phyloP scores from a whole-genome alignment of 768 basidiomycete species.

The Xanthoconium stramineum region DNA sequence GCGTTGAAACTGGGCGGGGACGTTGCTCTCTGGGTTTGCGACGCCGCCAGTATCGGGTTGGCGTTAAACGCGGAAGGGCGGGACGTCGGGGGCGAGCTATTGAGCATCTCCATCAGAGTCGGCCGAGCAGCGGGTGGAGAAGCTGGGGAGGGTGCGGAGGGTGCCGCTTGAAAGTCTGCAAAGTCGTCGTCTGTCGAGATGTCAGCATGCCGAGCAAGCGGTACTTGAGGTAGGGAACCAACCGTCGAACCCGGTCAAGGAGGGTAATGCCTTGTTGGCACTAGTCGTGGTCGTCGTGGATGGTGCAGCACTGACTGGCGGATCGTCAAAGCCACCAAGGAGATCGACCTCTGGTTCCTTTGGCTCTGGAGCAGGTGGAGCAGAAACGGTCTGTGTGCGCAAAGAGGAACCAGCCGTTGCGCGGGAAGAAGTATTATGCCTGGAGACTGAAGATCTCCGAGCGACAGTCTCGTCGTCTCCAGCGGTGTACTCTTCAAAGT shows the following conservation, averaged over 20 bases:
- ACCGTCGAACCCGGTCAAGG: constrained; percentile 30
- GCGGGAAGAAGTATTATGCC: constrained; percentile 28
- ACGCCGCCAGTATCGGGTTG: constrained; percentile 6
- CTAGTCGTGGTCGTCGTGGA: constrained; percentile 9
- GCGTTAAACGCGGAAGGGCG: constrained; percentile 9
- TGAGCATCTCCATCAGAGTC: constrained; percentile 51
- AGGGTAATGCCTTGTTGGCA: constrained; percentile 32
- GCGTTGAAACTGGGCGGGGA: constrained; percentile 27
- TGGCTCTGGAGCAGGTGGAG: constrained; percentile 33
- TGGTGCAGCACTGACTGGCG: constrained; percentile 32
- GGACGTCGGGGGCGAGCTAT: constrained; percentile 28
- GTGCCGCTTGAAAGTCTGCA: constrained; percentile 80
- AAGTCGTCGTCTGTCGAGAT: constrained; percentile 71
- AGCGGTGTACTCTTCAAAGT: constrained; percentile 94
- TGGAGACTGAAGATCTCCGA: constrained; percentile 38
- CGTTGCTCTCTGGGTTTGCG: constrained; percentile 13
- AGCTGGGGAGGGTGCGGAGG: constrained; percentile 38
- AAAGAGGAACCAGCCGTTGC: constrained; percentile 41
- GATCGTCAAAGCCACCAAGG: constrained; percentile 73
- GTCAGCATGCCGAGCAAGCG: constrained; percentile 2
- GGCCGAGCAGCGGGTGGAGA: constrained; percentile 33
- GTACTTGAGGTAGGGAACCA: background rate
- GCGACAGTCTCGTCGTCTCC: constrained; percentile 77
- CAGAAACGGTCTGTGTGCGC: constrained; percentile 28
- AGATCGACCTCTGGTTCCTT: constrained; percentile 64